Evolutionary conservation across 306 rosid species (phyloP).

Genomic region (Senna siamea): DNA sequence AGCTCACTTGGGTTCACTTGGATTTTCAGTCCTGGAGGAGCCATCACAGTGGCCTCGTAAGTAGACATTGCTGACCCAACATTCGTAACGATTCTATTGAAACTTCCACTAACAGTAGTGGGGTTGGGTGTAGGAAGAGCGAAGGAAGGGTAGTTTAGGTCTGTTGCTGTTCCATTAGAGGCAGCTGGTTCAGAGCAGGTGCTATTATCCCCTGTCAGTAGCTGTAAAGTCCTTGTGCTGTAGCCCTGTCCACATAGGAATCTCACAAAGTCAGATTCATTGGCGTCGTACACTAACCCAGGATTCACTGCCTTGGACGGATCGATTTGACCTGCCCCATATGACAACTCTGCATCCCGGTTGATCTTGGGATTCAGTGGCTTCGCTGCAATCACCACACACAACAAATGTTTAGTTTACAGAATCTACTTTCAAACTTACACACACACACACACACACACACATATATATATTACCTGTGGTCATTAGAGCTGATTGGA

Average conservation of each 20-base stretch:
- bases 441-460: no score
- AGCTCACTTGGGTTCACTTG: slow-evolving; percentile 48
- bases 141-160: slow-evolving; percentile 61
- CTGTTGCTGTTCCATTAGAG: slow-evolving; percentile 13
- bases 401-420: no score
- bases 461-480: slow-evolving; percentile 20
- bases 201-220: slow-evolving; percentile 21
- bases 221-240: slow-evolving; percentile 27
- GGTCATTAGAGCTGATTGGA: slow-evolving; percentile 44
- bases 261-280: slow-evolving; percentile 32
- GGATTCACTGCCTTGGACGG: slow-evolving; percentile 46
- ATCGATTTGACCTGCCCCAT: slow-evolving; percentile 56
- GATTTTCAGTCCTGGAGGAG: slow-evolving; percentile 41
- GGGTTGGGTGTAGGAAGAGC: slow-evolving; percentile 27
- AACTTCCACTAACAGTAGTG: slow-evolving; percentile 33
- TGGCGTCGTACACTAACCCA: slow-evolving; percentile 55
- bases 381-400: slow-evolving; percentile 40
- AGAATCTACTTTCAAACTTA: no score
- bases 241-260: slow-evolving; percentile 59
- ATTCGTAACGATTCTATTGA: slow-evolving; percentile 46
- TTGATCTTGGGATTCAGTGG: slow-evolving; percentile 34
- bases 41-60: slow-evolving; percentile 40
- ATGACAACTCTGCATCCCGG: slow-evolving; percentile 45
- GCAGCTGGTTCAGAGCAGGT: not conserved
- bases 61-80: slow-evolving; percentile 51